A percentile compares a stretch with the other conserved stretches of the same genome.
Evolutionary conservation across 306 rosid genomes (phyloP).

Genomic region (Dalbergia oliveri): DNA sequence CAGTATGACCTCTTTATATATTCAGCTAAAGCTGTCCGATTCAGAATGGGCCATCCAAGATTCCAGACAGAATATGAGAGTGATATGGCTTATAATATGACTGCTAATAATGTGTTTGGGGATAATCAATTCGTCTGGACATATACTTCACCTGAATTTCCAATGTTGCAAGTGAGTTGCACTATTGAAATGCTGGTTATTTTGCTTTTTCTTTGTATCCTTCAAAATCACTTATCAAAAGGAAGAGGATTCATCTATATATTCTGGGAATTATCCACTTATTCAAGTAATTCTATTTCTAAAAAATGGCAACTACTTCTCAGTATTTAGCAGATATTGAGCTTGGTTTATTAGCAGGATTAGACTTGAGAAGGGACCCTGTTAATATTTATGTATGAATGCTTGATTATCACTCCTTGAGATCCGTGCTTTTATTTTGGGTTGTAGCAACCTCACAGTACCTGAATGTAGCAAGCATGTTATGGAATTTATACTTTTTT

Average conservation of each 20-base stretch:
- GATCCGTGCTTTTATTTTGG: neutral
- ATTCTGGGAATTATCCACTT: conserved; percentile 1
- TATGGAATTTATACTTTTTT: conserved; percentile 13
- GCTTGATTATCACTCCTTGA: conserved; percentile 22
- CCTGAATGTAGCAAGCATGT: conserved; percentile 26
- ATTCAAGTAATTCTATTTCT: neutral
- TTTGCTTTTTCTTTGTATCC: conserved; percentile 21
- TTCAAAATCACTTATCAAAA: conserved; percentile 3
- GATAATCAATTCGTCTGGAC: conserved; percentile 57
- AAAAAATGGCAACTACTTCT: neutral
- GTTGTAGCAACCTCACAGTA: neutral
- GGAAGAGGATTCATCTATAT: neutral
- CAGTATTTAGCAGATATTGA: conserved; percentile 5
- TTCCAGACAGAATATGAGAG: conserved; percentile 11
- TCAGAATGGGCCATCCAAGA: conserved; percentile 60
- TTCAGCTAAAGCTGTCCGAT: conserved; percentile 70
- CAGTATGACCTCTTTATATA: conserved; percentile 63
- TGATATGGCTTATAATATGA: neutral
- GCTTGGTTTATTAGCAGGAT: conserved; percentile 20
- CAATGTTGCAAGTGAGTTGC: conserved; percentile 67
- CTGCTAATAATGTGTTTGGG: conserved; percentile 4
- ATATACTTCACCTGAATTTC: conserved; percentile 74
- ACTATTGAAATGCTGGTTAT: neutral
- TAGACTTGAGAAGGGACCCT: neutral
- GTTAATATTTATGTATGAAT: conserved; percentile 18